phyloP scores from a whole-genome alignment of 805 yeast species.

The Saccharomycodes ludwigii region DNA sequence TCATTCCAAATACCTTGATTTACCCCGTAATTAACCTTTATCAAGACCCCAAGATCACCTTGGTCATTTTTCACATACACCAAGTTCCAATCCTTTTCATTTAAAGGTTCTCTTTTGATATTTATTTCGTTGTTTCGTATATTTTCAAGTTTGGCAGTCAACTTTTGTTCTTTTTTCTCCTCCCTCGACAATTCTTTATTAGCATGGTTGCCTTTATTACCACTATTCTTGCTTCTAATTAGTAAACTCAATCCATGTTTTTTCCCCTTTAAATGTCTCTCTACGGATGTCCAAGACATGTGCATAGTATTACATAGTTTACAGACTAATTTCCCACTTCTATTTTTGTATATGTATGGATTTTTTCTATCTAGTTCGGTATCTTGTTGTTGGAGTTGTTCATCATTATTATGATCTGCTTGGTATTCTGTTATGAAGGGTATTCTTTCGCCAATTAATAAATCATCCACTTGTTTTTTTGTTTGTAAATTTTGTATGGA shows the following conservation, averaged over 20 bases:
- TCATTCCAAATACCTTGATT: constrained; percentile 26
- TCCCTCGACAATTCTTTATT: constrained; percentile 7
- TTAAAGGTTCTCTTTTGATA: constrained; percentile 31
- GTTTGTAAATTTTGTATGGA: constrained; percentile 60
- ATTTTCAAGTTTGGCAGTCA: constrained; percentile 12
- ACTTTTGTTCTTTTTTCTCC: constrained; percentile 21
- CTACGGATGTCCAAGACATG: constrained; percentile 63
- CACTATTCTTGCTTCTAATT: constrained; percentile 37
- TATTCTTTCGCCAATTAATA: constrained; percentile 30
- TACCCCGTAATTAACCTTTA: constrained; percentile 48
- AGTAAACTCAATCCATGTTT: constrained; percentile 69
- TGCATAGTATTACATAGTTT: constrained; percentile 76
- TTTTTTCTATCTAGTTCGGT: constrained; percentile 11
- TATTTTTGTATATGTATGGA: constrained; percentile 78
- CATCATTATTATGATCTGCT: constrained; percentile 44
- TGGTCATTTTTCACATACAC: constrained; percentile 56
- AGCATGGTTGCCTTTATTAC: constrained; percentile 2
- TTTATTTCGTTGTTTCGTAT: constrained; percentile 8
- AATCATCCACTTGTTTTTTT: constrained; percentile 52
- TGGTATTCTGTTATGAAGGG: constrained; percentile 24
- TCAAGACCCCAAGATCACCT: constrained; percentile 48
- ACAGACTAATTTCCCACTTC: constrained; percentile 78
- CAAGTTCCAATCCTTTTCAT: constrained; percentile 37
- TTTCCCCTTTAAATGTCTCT: constrained; percentile 74
- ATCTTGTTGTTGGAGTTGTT: too few relatives aligned